phyloP scores from a whole-genome alignment of 305 asterid genomes.

The Ilex paraguariensis region DNA sequence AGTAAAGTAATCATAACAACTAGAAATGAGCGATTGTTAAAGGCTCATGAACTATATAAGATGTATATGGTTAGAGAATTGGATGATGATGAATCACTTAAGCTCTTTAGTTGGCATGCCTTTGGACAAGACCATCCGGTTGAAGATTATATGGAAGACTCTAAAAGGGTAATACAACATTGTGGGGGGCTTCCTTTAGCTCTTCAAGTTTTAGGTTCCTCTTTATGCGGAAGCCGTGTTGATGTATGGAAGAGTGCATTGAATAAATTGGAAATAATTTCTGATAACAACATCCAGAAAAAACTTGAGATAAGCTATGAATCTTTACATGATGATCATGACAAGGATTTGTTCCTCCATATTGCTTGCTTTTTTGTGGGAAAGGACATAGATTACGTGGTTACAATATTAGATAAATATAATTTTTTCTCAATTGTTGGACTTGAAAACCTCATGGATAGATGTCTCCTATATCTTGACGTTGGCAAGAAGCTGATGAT shows the following conservation, averaged over 20 bases:
- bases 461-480: not conserved
- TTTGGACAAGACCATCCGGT: not conserved
- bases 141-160: not conserved
- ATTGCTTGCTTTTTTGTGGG: not conserved
- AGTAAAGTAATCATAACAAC: conserved; percentile 2
- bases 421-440: not conserved
- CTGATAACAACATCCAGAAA: not conserved
- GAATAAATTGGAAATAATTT: too few species aligned
- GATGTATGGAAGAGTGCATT: not conserved
- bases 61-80: not conserved
- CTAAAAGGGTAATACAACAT: not conserved
- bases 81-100: not conserved
- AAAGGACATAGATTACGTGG: not conserved
- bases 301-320: not conserved
- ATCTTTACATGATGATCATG: not conserved
- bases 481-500: not conserved
- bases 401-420: not conserved
- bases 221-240: not conserved
- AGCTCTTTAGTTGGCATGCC: too few species aligned
- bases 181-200: not conserved
- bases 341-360: conserved; percentile 2
- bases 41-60: not conserved
- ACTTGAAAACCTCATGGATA: not conserved
- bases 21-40: not conserved
- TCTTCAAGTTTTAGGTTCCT: conserved; percentile 1